Evolutionary conservation across 2,329 filamentous ascomycete genomes (phyloP).

Genomic region (Ceratocystis ficicola): DNA sequence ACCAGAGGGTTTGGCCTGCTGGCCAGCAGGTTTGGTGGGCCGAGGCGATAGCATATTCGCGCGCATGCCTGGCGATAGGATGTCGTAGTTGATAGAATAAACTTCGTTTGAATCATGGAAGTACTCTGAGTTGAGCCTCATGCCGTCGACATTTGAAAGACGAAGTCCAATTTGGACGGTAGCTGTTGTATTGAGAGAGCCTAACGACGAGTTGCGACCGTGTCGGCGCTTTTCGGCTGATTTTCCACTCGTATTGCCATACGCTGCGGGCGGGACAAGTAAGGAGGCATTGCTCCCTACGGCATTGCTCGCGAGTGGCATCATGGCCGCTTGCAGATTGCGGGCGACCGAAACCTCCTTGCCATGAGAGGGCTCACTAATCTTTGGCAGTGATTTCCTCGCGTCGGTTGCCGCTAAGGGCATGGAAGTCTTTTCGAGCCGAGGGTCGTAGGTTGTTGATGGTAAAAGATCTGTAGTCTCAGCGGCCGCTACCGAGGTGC

Average conservation of each 20-base stretch:
- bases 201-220: conserved; percentile 38
- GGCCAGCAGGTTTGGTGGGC: conserved; percentile 26
- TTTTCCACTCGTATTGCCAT: conserved; percentile 1
- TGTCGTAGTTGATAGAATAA: conserved; percentile 30
- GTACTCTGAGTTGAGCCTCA: conserved; percentile 30
- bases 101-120: conserved; percentile 30
- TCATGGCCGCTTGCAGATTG: not conserved
- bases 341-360: not conserved
- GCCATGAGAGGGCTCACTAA: not conserved
- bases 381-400: not conserved
- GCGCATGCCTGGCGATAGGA: conserved; percentile 10
- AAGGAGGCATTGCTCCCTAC: not conserved
- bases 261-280: conserved; percentile 14
- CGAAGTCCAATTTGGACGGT: conserved; percentile 62
- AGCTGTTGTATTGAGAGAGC: conserved; percentile 50
- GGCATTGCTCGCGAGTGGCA: not conserved
- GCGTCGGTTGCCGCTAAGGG: not conserved
- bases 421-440: not conserved
- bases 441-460: conserved; percentile 14
- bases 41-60: conserved; percentile 8
- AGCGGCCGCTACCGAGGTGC: not conserved
- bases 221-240: conserved; percentile 30
- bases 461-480: conserved; percentile 12
- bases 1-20: conserved; percentile 24
- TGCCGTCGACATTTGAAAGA: conserved; percentile 47